Base-by-base conservation (phyloP, 2,329 filamentous ascomycete genomes). In the Verticillium zaregamsianum region DNA sequence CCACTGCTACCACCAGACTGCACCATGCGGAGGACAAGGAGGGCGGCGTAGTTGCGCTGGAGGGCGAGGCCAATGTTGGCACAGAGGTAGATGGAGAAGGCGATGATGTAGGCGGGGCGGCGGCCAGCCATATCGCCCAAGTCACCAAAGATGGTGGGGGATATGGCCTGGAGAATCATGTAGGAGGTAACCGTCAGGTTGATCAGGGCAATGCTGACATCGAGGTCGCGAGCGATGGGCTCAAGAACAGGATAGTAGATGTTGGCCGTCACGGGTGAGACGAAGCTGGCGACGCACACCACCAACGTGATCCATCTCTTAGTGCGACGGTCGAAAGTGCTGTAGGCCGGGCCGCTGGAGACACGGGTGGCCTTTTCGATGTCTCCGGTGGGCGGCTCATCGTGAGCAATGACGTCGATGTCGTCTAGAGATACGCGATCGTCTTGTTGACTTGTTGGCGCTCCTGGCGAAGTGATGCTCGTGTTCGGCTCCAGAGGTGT, bases 1-100 rank as follows among this genome's bases (percentile, higher is more conserved):
- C 87, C 87, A 67, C 86, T 88, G 70, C 85, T 89, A 0, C 89
- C 88, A 0, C 80, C 79, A 35, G 85, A 86, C 68, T 90, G 88
- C 3, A 89, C 62, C 74, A 84, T 86, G 0, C 88, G 81, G 9
- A 90, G 73, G 2, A 89, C 76, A 35, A 90, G 69, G 23, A 90
- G 73, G 0, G 86, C 83, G 1, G 80, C 77, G 62, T 84, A 88
- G 68, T 82, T 78, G 33, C 81, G 76, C 66, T 88, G 85, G 11
- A 88, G 69, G 17, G 83, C 85, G 2, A 89, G 74, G 0, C 84
- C 86, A 17, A 88, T 76, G 65, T 88, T 88, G 68, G 85, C 85
- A 45, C 75, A 74, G 1, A 87, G 69, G 67, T 86, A 89, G 25
- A 88, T 81, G 56, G 74, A 63, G 61, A 89, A 85, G 28, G 81